Evolutionary conservation across 1,139 yeast species (phyloP).

Genomic region (Debaryomyces singareniensis): DNA sequence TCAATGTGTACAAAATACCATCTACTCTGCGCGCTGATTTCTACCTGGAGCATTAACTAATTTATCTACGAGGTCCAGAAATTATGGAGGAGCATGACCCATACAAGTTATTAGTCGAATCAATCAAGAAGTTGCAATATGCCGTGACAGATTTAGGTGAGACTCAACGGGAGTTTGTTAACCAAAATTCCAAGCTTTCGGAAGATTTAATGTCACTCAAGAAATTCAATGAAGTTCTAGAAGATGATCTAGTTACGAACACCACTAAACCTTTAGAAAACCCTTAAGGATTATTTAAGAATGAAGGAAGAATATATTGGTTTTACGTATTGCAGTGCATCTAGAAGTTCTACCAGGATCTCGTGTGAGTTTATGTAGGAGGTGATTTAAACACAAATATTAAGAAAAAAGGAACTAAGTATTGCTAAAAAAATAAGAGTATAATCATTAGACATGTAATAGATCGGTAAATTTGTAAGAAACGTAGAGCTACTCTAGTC

Average conservation of each 20-base stretch:
- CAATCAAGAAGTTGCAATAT: constrained; percentile 13
- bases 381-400: no score
- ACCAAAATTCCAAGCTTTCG: constrained; percentile 19
- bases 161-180: constrained; percentile 22
- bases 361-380: no score
- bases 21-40: not conserved
- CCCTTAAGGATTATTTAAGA: no score
- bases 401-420: no score
- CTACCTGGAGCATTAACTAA: not conserved
- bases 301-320: no score
- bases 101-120: constrained; percentile 15
- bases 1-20: not conserved
- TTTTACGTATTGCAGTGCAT: no score
- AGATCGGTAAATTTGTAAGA: no score
- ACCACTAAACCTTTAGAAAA: no score
- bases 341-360: no score
- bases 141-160: constrained; percentile 20
- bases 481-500: no score
- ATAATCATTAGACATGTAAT: no score
- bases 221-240: constrained; percentile 5
- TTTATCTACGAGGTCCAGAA: not conserved
- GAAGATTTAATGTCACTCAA: constrained; percentile 16
- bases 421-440: no score
- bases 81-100: constrained; percentile 13
- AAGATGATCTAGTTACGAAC: constrained; percentile 2